Percentiles rank a stretch among this genome's conserved stretches.
These are phyloP conservation scores for Nakazawaea sp. DNA, from an alignment of 805 yeast genomes.

Conservation along the genomic window DNA sequence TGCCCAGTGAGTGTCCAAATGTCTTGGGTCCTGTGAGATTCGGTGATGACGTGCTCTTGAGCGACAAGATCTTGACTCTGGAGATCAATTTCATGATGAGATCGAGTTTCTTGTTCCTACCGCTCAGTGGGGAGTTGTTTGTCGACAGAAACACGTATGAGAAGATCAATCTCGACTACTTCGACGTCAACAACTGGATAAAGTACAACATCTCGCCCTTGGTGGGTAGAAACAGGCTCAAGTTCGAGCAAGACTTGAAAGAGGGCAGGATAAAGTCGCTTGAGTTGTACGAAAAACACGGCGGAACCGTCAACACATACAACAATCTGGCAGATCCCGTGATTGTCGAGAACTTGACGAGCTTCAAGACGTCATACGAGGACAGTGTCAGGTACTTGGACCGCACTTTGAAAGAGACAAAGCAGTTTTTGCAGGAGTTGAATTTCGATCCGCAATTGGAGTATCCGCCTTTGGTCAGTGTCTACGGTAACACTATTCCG, in stretches of 20 bases:
- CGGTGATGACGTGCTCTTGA: constrained; percentile 74
- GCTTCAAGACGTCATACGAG: constrained; percentile 32
- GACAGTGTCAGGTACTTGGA: constrained; percentile 61
- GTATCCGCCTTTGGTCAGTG: constrained; percentile 81
- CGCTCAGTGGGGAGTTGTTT: constrained; percentile 69
- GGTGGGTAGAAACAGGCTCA: constrained; percentile 37
- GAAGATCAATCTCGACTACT: constrained; percentile 62
- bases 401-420: constrained; percentile 55
- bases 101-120: constrained; percentile 72
- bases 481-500: constrained; percentile 78
- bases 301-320: constrained; percentile 11
- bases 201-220: constrained; percentile 70
- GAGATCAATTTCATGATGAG: constrained; percentile 88
- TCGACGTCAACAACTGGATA: constrained; percentile 76
- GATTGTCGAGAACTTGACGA: constrained; percentile 11
- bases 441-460: constrained; percentile 41
- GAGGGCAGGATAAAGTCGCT: constrained; percentile 11
- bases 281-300: constrained; percentile 10
- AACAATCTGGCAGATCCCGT: constrained; percentile 9
- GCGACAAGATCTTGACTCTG: constrained; percentile 67
- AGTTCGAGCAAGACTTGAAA: constrained; percentile 20
- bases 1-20: constrained; percentile 79
- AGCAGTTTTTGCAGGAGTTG: constrained; percentile 48
- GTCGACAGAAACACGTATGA: constrained; percentile 54
- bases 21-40: constrained; percentile 79